These are phyloP conservation scores for Coemansia sp. DNA, from an alignment of 192 early-diverging fungal genomes.

Conservation along the genomic window DNA sequence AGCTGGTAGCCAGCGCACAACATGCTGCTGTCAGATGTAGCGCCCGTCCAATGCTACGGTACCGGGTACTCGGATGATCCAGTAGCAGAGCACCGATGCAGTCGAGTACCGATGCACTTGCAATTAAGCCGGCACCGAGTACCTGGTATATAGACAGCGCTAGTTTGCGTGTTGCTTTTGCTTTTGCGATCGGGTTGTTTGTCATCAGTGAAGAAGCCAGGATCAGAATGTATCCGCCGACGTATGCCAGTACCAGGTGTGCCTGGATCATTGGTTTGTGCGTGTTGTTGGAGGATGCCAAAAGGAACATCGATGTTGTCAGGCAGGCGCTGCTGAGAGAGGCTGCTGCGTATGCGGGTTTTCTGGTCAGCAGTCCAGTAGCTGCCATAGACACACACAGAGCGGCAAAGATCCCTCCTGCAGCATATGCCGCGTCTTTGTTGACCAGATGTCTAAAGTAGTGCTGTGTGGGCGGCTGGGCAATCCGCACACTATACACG, in stretches of 20 bases:
- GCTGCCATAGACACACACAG: conserved; percentile 15
- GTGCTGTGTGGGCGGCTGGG: conserved; percentile 7
- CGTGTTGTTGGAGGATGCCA: conserved; percentile 13
- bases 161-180: neutral
- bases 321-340: conserved; percentile 10
- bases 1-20: conserved; percentile 10
- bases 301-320: conserved; percentile 30
- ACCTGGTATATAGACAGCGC: neutral
- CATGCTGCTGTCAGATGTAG: conserved; percentile 16
- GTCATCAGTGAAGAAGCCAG: conserved; percentile 11
- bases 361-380: neutral
- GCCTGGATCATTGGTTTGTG: conserved; percentile 20
- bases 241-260: conserved; percentile 19
- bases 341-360: conserved; percentile 9
- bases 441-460: conserved; percentile 7
- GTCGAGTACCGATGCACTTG: conserved; percentile 16
- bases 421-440: conserved; percentile 26
- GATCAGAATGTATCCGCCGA: conserved; percentile 18
- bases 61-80: neutral
- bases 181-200: neutral
- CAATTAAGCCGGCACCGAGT: neutral
- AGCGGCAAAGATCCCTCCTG: conserved; percentile 30
- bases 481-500: neutral
- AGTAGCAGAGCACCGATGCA: conserved; percentile 21
- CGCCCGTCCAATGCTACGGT: conserved; percentile 15